Evolutionary conservation across 768 basidiomycete species (phyloP).

Genomic region (Tephrocybe sp.): DNA sequence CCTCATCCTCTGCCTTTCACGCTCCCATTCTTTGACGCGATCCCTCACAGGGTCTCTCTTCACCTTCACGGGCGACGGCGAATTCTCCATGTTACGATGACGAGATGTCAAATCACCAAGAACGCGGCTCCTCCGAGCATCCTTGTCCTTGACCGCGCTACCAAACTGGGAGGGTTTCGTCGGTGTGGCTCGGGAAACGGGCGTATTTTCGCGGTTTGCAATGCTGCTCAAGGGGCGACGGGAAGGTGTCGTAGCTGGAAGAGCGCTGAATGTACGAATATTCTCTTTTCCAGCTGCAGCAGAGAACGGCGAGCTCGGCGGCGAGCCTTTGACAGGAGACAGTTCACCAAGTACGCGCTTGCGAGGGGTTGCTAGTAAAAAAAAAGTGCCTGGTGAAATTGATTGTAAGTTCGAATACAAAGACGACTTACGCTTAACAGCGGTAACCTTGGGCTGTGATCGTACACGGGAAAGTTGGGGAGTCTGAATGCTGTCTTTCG

Average conservation of each 20-base stretch:
- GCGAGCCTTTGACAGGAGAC: slow-evolving; percentile 55
- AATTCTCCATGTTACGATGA: slow-evolving; percentile 23
- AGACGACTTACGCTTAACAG: slow-evolving; percentile 33
- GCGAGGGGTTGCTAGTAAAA: too few relatives aligned
- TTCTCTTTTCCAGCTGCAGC: slow-evolving; percentile 40
- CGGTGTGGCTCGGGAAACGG: slow-evolving; percentile 5
- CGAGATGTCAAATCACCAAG: slow-evolving; percentile 39
- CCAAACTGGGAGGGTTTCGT: slow-evolving; percentile 7
- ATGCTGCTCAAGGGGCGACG: slow-evolving; percentile 33
- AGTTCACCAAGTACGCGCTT: slow-evolving; percentile 29
- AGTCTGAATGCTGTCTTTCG: slow-evolving; percentile 9
- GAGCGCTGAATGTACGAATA: slow-evolving; percentile 27
- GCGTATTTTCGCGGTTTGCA: slow-evolving; percentile 24
- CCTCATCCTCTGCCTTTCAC: slow-evolving; percentile 63
- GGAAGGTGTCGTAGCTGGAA: slow-evolving; percentile 18
- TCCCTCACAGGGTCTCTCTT: slow-evolving; percentile 51
- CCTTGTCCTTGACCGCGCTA: slow-evolving; percentile 14
- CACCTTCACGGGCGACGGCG: slow-evolving; percentile 11
- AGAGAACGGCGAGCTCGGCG: slow-evolving; percentile 37
- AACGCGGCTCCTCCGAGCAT: slow-evolving; percentile 27
- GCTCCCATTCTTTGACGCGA: slow-evolving; percentile 74
- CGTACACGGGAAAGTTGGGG: slow-evolving; percentile 29
- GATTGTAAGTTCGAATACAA: not conserved
- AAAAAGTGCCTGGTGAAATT: not conserved
- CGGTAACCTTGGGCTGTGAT: slow-evolving; percentile 43